Evolutionary conservation across 331 rosid genomes (phyloP).

Genomic region (Acacia concinna): DNA sequence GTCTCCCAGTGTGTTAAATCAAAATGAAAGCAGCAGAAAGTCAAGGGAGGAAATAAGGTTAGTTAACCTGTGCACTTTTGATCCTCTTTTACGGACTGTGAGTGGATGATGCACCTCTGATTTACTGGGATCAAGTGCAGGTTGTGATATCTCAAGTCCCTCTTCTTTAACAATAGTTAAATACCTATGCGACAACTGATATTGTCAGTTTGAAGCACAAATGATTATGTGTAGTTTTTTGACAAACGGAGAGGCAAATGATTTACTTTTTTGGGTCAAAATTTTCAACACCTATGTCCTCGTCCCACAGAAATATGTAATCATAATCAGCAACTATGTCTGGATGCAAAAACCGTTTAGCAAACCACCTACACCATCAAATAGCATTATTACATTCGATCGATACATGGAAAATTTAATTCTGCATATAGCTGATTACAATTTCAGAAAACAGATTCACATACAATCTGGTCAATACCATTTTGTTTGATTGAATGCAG

Average conservation of each 20-base stretch:
- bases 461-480: neutral
- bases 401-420: neutral
- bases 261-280: conserved; percentile 40
- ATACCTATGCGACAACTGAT: conserved; percentile 51
- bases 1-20: neutral
- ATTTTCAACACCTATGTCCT: conserved; percentile 34
- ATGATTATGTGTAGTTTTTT: neutral
- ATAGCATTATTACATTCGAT: neutral
- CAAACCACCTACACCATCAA: conserved; percentile 31
- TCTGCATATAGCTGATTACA: neutral
- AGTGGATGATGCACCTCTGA: conserved; percentile 87
- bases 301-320: conserved; percentile 35
- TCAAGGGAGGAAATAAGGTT: conserved; percentile 1
- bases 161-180: conserved; percentile 71
- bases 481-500: conserved; percentile 21
- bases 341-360: conserved; percentile 36
- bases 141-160: conserved; percentile 97
- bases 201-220: conserved; percentile 17
- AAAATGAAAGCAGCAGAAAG: neutral
- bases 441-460: neutral
- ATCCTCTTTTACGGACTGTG: conserved; percentile 62
- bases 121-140: conserved; percentile 83
- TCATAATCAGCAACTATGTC: conserved; percentile 27
- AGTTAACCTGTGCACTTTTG: conserved; percentile 82
- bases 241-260: neutral